These are phyloP conservation scores for Zygoascus tannicola DNA, from an alignment of 805 yeast genomes.

Conservation along the genomic window DNA sequence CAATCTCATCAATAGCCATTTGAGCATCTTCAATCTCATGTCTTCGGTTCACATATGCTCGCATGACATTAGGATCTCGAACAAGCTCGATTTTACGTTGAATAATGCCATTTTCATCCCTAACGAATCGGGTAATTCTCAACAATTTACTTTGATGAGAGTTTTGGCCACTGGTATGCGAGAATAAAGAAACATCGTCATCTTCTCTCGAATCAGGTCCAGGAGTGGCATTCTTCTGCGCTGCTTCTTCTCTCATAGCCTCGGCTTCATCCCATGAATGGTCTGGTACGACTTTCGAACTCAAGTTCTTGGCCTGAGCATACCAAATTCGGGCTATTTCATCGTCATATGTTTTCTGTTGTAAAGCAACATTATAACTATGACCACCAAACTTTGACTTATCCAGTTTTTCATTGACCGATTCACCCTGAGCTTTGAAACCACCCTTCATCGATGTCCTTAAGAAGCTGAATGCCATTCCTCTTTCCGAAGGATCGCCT, in stretches of 20 bases:
- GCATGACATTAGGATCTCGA: constrained; percentile 78
- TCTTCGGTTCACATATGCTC: constrained; percentile 68
- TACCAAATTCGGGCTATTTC: constrained; percentile 88
- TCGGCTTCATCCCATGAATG: constrained; percentile 27
- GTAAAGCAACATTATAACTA: constrained; percentile 71
- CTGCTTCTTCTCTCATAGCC: constrained; percentile 18
- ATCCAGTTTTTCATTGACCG: constrained; percentile 32
- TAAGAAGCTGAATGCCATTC: constrained; percentile 79
- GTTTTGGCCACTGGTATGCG: constrained; percentile 17
- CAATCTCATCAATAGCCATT: constrained; percentile 61
- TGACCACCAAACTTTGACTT: constrained; percentile 49
- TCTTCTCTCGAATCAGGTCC: constrained; percentile 28
- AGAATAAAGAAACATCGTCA: constrained; percentile 27
- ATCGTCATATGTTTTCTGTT: constrained; percentile 85
- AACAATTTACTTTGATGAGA: constrained; percentile 35
- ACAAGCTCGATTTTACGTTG: constrained; percentile 73
- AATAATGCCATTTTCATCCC: constrained; percentile 76
- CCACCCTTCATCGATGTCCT: constrained; percentile 95
- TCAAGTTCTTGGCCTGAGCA: constrained; percentile 58
- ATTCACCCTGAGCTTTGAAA: constrained; percentile 40
- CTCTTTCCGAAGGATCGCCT: constrained; percentile 90
- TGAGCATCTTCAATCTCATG: constrained; percentile 56
- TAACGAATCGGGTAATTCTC: constrained; percentile 65
- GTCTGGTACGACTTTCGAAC: constrained; percentile 33
- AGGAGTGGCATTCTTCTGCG: background rate